phyloP scores from a whole-genome alignment of 306 rosid species.

The Abrus precatorius region DNA sequence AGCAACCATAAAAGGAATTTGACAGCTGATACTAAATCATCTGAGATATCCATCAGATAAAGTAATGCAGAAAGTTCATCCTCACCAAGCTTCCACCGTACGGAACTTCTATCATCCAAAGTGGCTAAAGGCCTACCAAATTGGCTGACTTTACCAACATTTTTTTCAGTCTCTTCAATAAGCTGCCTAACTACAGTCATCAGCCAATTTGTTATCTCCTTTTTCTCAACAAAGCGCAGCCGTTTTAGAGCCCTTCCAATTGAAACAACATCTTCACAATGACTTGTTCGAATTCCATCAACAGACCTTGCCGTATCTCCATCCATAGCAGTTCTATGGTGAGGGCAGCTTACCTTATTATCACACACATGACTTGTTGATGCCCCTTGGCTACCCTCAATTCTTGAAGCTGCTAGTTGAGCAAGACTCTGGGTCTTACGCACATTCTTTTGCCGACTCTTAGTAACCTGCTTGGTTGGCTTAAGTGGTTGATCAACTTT shows the following conservation, averaged over 20 bases:
- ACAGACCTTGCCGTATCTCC: conserved; percentile 65
- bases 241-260: conserved; percentile 73
- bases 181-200: conserved; percentile 66
- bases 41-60: conserved; percentile 80
- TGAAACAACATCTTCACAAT: conserved; percentile 65
- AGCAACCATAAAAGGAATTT: conserved; percentile 87
- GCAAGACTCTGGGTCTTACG: conserved; percentile 93
- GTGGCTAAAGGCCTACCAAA: conserved; percentile 69
- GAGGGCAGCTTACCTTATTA: conserved; percentile 85
- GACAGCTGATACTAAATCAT: conserved; percentile 84
- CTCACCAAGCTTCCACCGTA: conserved; percentile 90
- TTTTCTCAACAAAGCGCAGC: conserved; percentile 79
- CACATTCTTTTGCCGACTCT: conserved; percentile 73
- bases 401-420: conserved; percentile 83
- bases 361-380: conserved; percentile 95
- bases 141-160: conserved; percentile 74
- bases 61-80: conserved; percentile 83
- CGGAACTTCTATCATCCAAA: conserved; percentile 68
- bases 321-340: conserved; percentile 78
- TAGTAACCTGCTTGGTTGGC: conserved; percentile 75
- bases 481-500: conserved; percentile 81
- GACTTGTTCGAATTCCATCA: conserved; percentile 60
- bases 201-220: conserved; percentile 77
- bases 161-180: conserved; percentile 81
- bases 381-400: conserved; percentile 99